Percentiles rank a stretch among this genome's conserved stretches.
Conservation (phyloP, 305 asterid genomes). For the Solanum hybrid region DNA sequence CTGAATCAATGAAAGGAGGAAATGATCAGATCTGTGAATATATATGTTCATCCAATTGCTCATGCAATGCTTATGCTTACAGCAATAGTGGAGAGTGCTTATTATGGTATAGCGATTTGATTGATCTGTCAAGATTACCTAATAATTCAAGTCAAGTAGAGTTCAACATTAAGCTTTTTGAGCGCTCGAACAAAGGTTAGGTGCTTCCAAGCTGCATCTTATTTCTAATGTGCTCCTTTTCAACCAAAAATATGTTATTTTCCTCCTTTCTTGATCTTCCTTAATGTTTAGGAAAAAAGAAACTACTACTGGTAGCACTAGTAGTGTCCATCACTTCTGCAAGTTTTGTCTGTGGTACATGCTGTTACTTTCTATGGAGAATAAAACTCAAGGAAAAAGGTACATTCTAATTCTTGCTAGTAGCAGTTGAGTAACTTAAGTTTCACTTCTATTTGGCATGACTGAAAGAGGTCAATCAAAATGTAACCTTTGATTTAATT, state of each 20-base stretch:
- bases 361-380: constrained; percentile 9
- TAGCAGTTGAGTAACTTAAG: background rate
- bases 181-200: background rate
- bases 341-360: constrained; percentile 5
- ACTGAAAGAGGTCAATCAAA: background rate
- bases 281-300: constrained; percentile 9
- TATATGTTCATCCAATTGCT: constrained; percentile 13
- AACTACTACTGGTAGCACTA: background rate
- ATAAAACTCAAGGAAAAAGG: constrained; percentile 18
- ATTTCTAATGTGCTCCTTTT: background rate
- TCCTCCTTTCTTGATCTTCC: background rate
- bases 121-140: constrained; percentile 9
- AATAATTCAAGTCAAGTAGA: background rate
- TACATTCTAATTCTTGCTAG: background rate
- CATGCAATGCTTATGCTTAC: constrained; percentile 19
- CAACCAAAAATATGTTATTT: background rate
- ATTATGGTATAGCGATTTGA: constrained; percentile 12
- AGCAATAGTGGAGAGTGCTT: constrained; percentile 8
- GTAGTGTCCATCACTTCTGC: background rate
- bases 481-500: background rate
- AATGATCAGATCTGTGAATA: constrained; percentile 2
- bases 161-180: background rate
- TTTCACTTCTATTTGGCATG: background rate
- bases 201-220: background rate
- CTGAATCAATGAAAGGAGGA: constrained; percentile 2